A percentile compares a stretch with the other conserved stretches of the same genome.
These are phyloP conservation scores for Trametes hirsuta DNA, from an alignment of 1,284 basidiomycete genomes.

Conservation along the genomic window DNA sequence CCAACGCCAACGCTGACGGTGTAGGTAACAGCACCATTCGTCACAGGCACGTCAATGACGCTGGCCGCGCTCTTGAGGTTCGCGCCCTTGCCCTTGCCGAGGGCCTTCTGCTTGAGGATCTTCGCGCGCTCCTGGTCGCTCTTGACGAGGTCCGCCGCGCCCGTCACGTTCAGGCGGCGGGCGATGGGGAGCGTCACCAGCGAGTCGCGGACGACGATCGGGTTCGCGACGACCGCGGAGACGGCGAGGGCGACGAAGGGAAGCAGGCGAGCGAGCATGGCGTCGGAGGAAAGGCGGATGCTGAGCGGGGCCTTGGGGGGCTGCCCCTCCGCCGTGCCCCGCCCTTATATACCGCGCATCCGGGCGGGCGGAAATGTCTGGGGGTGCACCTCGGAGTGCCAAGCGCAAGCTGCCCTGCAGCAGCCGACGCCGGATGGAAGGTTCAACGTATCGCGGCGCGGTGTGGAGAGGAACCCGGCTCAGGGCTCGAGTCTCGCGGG, in stretches of 20 bases:
- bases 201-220: constrained; percentile 29
- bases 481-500: too few species aligned
- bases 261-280: constrained; percentile 27
- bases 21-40: constrained; percentile 32
- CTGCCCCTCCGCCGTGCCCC: background rate
- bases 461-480: background rate
- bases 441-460: too few species aligned
- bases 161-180: constrained; percentile 30
- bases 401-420: background rate
- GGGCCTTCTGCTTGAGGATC: constrained; percentile 24
- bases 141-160: constrained; percentile 22
- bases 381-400: background rate
- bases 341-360: background rate
- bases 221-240: constrained; percentile 24
- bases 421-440: background rate
- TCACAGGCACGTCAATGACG: constrained; percentile 21
- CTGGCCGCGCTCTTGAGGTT: constrained; percentile 3
- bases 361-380: background rate
- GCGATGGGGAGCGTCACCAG: constrained; percentile 30
- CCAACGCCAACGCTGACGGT: constrained; percentile 31
- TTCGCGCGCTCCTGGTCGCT: constrained; percentile 32
- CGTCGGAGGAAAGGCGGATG: constrained; percentile 5
- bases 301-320: constrained; percentile 11
- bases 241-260: constrained; percentile 23
- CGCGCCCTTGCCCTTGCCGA: constrained; percentile 1